Evolutionary conservation across 2,329 filamentous ascomycete species (phyloP), one percentile per base, ranked within the genome.

Genomic region (Phyllosticta ampelicida): DNA sequence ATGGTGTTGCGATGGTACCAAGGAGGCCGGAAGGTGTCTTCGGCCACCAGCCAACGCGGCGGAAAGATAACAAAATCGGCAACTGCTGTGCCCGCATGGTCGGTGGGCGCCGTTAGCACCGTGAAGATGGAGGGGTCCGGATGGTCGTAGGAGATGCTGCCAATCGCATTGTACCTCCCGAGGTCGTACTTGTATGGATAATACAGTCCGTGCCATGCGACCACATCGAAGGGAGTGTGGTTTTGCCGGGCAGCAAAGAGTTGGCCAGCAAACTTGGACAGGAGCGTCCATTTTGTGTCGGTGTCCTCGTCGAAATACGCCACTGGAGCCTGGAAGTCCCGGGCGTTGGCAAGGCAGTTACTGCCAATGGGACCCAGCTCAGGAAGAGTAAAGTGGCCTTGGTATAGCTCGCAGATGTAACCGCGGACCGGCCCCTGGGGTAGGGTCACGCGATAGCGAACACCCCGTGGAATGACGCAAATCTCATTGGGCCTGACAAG

Each of bases 21-120:
- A 0, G 86, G 86, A 21, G 84, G 84, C 5, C 85, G 80, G 76
- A 87, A 88, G 0, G 86, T 88, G 28, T 86, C 78, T 64, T 86
- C 83, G 1, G 79, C 80, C 0, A 86, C 84, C 30, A 87, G 78
- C 85, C 85, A 89, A 54, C 85, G 78, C 1, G 86, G 85, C 9
- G 85, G 84, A 73, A 89, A 87, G 69, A 87, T 83, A 65, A 87
- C 83, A 64, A 89, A 87, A 73, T 89, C 86, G 6, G 83, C 84
- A 2, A 86, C 73, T 0, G 81, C 77, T 0, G 80, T 80, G 9
- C 78, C 78, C 4, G 77, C 71, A n/a, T 73, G 72, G 58, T 76
- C 72, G 5, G 82, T 82, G 23, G 79, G 82, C 1, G 83, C 84
- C 1, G 85, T 82, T 21, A 87, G 76, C 4, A 89, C 85, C 0